Conservation (phyloP, 176 grass and related monocot genomes). For the Tillandsia leiboldiana region DNA sequence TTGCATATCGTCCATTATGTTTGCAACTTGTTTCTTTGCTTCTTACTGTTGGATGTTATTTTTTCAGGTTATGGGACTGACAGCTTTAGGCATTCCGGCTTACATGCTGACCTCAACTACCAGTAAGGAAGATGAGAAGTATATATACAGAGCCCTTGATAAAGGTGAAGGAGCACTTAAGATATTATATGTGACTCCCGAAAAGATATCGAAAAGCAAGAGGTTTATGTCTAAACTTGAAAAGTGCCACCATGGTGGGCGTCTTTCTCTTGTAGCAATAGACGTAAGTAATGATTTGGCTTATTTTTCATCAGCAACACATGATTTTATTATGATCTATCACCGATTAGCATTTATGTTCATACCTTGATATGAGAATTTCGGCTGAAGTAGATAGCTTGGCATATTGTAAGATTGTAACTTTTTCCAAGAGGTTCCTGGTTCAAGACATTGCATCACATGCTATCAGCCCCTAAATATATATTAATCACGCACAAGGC, state of each 20-base stretch:
- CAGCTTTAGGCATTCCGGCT: conserved; percentile 75
- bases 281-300: conserved; percentile 61
- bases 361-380: neutral
- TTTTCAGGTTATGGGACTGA: conserved; percentile 74
- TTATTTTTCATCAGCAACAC: neutral
- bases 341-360: neutral
- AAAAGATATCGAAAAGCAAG: conserved; percentile 97
- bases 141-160: conserved; percentile 77
- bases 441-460: no score
- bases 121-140: conserved; percentile 69
- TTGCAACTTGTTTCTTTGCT: neutral
- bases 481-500: no score
- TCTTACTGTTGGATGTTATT: conserved; percentile 20
- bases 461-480: no score
- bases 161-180: conserved; percentile 77
- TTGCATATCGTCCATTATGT: neutral
- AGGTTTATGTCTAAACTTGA: conserved; percentile 98
- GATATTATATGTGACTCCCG: conserved; percentile 93
- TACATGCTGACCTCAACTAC: conserved; percentile 89
- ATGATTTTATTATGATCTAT: neutral
- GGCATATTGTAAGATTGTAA: neutral
- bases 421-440: neutral
- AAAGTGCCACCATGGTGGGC: conserved; percentile 80
- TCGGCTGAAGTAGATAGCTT: neutral
- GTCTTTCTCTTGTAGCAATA: conserved; percentile 81